Evolutionary conservation across 208 protist genomes (phyloP), one percentile per base, ranked within the genome.

Genomic region (Leishmania martiniquensis): DNA sequence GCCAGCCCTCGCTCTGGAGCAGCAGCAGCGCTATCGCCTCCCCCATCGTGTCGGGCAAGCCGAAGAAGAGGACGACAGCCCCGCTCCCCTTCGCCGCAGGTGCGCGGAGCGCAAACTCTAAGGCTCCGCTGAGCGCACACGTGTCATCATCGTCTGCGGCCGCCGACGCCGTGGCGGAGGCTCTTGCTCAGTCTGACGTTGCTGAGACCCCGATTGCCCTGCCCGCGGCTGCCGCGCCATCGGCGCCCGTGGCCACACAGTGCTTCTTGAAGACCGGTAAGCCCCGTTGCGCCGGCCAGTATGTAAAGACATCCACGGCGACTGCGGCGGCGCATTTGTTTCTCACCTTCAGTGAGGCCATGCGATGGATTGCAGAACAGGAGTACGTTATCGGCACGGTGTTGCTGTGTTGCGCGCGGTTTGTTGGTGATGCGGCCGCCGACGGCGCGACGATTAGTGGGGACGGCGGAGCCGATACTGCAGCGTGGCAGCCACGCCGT

Each of bases 381-480:
- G 92, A 97, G 83, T 96, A 95, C 71, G 90, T 97, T 22, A 92
- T 97, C 73, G 92, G 87, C 32, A 80, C 89, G 1, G 83, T 96
- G 39, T 82, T 97, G 4, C 55, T 90, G 39, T 92, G 85, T 72
- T 95, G 91, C 59, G 85, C 89, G 1, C 73, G 79, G 59, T 83
- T 83, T 63, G n/a, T 83, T 39, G 79, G 79, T 54, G 79, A 83
- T 44, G 57, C 79, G 25, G 66, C 74, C 34, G 51, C 75, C 32
- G 79, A 83, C 51, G 79, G 78, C 34, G 60, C 79, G 12, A 20
- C 75, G 13, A n/a, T 80, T 34, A 75, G 60, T 57, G 67, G 72
- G 32, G 72, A 78, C 45, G 70, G 75, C 60, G 76, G 57, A 32
- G 49, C 67, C 4, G 74, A 81, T 25, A 72, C 44, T 32, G 78